Conservation (phyloP, 73 alveolate genomes). For the Urostyla sp. region DNA sequence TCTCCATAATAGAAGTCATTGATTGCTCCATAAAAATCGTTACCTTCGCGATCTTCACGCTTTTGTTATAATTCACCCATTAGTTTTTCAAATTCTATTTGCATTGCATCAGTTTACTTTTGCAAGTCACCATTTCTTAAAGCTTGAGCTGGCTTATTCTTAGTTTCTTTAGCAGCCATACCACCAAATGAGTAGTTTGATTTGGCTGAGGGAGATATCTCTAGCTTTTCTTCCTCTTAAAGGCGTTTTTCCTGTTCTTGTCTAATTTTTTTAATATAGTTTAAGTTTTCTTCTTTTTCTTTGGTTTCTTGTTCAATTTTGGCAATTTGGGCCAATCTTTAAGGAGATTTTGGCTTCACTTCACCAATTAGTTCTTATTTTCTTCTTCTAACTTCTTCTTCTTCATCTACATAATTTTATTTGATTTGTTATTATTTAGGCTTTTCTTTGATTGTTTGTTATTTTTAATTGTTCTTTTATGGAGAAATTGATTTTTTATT, state of each 20-base stretch:
- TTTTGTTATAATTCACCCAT: conserved; percentile 12
- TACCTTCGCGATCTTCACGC: conserved; percentile 6
- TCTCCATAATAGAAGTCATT: conserved; percentile 25
- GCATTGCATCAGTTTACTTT: conserved; percentile 17
- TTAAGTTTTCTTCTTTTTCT: background rate
- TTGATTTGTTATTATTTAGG: no score
- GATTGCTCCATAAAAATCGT: conserved; percentile 3
- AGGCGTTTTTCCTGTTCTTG: background rate
- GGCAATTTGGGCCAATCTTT: no score
- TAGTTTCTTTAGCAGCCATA: background rate
- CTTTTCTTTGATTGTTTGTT: no score
- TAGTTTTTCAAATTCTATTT: conserved; percentile 21
- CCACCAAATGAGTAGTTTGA: conserved; percentile 3
- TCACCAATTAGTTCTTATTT: no score
- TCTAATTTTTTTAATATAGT: background rate
- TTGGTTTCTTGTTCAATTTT: no score
- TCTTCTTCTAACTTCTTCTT: no score
- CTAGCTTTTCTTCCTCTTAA: background rate
- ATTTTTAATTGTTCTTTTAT: no score
- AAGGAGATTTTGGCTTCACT: no score
- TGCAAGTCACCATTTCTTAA: conserved; percentile 10
- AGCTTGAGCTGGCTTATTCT: background rate
- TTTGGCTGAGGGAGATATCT: background rate
- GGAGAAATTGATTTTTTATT: no score
- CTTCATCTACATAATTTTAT: no score